These are phyloP conservation scores for Moesziomyces parantarcticus DNA, from an alignment of 1,284 basidiomycete species.

Conservation along the genomic window DNA sequence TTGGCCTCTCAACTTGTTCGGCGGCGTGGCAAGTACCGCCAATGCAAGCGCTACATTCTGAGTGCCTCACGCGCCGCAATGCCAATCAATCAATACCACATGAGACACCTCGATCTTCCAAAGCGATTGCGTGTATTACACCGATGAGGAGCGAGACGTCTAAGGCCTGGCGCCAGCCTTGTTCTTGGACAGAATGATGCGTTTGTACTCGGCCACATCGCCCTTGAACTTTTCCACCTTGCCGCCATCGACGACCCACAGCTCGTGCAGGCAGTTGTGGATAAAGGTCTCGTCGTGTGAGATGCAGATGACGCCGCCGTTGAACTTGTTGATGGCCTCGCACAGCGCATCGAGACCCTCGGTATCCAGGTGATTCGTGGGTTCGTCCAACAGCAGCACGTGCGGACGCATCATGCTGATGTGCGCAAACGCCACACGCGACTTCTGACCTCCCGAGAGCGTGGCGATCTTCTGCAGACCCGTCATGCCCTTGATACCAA, in stretches of 20 bases:
- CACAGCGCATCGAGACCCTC: conserved; percentile 92
- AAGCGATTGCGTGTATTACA: no score
- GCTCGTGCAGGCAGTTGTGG: conserved; percentile 56
- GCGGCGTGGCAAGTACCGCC: conserved; percentile 69
- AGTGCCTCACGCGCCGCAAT: neutral
- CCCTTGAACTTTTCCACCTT: conserved; percentile 86
- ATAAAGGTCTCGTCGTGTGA: conserved; percentile 66
- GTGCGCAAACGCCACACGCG: conserved; percentile 93
- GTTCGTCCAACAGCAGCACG: conserved; percentile 96
- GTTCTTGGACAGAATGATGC: conserved; percentile 68
- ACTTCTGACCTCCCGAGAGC: conserved; percentile 89
- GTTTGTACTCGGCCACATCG: conserved; percentile 92
- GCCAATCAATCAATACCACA: no score
- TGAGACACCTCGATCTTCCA: no score
- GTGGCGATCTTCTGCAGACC: conserved; percentile 80
- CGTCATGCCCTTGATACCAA: conserved; percentile 97
- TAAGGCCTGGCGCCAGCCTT: conserved; percentile 25
- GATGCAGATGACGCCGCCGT: conserved; percentile 79
- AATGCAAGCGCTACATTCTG: conserved; percentile 67
- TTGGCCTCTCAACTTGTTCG: conserved; percentile 68
- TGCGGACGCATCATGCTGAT: conserved; percentile 90
- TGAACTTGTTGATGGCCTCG: conserved; percentile 86
- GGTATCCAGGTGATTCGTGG: conserved; percentile 95
- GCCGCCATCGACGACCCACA: conserved; percentile 82
- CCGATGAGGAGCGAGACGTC: no score